Evolutionary conservation across 108 stramenopile species (phyloP).

Genomic region (Phaeodactylum tricornutum): DNA sequence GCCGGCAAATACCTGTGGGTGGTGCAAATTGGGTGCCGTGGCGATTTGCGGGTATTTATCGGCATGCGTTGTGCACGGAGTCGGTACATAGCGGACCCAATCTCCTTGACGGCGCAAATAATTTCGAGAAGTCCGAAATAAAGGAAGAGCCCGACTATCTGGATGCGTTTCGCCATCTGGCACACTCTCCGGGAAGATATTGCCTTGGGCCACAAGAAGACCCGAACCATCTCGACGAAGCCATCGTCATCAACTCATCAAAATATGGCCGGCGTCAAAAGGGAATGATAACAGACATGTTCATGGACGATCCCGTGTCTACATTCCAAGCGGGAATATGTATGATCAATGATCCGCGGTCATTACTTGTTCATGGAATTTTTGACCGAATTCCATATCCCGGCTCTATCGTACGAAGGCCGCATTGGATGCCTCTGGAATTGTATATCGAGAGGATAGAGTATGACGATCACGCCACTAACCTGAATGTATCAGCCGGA

Average conservation of each 20-base stretch:
- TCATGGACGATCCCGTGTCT: conserved; percentile 30
- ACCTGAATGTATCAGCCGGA: not conserved
- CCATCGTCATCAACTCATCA: conserved; percentile 3
- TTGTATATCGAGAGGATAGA: not conserved
- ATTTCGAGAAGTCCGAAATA: conserved; percentile 1
- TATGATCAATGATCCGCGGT: conserved; percentile 37
- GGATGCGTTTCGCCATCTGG: conserved; percentile 32
- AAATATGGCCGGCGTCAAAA: conserved; percentile 6
- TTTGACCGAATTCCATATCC: conserved; percentile 47
- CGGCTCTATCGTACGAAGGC: conserved; percentile 38
- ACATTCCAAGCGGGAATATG: conserved; percentile 31
- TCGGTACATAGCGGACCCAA: conserved; percentile 13
- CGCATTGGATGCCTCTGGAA: conserved; percentile 3
- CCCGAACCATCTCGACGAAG: conserved; percentile 26
- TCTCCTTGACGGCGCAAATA: not conserved
- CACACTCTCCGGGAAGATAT: conserved; percentile 28
- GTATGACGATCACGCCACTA: no score
- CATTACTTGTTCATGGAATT: conserved; percentile 39
- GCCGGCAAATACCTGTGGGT: not conserved
- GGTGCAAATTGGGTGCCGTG: not conserved
- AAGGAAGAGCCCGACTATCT: conserved; percentile 45
- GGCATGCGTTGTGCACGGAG: conserved; percentile 29
- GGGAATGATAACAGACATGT: conserved; percentile 35
- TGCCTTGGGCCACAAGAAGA: conserved; percentile 51
- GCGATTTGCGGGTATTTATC: conserved; percentile 23